Evolutionary conservation across 108 stramenopile genomes (phyloP).

Genomic region (Schizochytrium sp.): DNA sequence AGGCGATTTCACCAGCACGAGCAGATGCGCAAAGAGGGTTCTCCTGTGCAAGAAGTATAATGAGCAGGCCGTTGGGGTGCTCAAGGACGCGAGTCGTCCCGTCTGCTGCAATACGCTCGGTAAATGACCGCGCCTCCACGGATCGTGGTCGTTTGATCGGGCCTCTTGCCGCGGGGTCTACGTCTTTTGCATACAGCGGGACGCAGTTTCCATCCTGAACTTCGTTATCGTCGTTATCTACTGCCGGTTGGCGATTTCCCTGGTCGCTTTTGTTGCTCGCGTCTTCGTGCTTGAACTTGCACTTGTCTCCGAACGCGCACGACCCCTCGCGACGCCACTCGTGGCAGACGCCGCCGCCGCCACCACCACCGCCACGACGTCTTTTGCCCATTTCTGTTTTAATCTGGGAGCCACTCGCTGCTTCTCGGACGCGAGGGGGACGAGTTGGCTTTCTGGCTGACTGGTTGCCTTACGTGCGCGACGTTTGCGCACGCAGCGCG

Average conservation of each 20-base stretch:
- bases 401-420: no score
- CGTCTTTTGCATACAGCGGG: background rate
- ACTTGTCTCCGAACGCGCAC: background rate
- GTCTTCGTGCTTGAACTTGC: background rate
- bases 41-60: background rate
- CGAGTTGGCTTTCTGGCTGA: no score
- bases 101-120: background rate
- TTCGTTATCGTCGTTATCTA: background rate
- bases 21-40: background rate
- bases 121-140: background rate
- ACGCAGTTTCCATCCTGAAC: background rate
- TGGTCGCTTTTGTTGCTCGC: background rate
- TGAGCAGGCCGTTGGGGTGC: background rate
- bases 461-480: no score
- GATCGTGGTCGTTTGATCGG: background rate
- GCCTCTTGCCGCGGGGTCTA: background rate
- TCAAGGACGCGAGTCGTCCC: background rate
- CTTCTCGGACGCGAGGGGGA: no score
- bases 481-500: no score
- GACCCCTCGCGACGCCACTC: constrained; percentile 3
- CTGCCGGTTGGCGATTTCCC: background rate
- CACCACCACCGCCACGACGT: no score
- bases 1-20: background rate
- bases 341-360: background rate
- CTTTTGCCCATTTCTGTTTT: no score